Percentiles rank a stretch among this genome's conserved stretches.
phyloP scores from a whole-genome alignment of 495 filamentous ascomycete genomes.

The Penicillium verhagenii region DNA sequence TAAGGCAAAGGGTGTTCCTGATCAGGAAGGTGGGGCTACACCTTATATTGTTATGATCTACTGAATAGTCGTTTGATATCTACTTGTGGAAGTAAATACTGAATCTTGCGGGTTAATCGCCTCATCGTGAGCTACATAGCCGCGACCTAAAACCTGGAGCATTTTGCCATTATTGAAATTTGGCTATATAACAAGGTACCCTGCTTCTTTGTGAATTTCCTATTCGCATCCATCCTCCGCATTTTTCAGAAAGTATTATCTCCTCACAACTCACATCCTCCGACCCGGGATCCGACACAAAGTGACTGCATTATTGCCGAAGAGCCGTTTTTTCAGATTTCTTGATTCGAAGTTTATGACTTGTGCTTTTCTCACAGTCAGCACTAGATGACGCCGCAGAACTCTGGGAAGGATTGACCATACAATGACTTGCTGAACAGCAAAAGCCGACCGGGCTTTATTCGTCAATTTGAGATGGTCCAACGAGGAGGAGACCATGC shows the following conservation, averaged over 20 bases:
- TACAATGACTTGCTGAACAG: not conserved
- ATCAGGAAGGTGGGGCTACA: not conserved
- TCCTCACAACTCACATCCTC: not conserved
- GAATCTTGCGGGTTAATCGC: not conserved
- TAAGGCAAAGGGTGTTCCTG: not conserved
- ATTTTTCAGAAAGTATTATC: not conserved
- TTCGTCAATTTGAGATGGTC: too few relatives aligned
- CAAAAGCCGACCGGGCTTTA: not conserved
- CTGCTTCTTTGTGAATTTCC: not conserved
- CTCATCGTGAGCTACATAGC: not conserved
- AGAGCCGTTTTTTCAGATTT: not conserved
- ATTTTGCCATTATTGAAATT: not conserved
- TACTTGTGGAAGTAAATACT: not conserved
- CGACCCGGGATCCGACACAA: not conserved
- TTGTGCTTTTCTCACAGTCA: not conserved
- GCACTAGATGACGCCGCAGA: not conserved
- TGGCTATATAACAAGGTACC: not conserved
- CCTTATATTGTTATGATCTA: not conserved
- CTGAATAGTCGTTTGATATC: not conserved
- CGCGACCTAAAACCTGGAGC: not conserved
- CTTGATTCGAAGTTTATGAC: not conserved
- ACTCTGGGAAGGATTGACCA: not conserved
- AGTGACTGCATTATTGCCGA: not conserved
- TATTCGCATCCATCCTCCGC: not conserved
- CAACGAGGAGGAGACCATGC: not conserved